Evolutionary conservation across 176 grass and related monocot genomes (phyloP).

Genomic region (Dendrocalamus sinicus): DNA sequence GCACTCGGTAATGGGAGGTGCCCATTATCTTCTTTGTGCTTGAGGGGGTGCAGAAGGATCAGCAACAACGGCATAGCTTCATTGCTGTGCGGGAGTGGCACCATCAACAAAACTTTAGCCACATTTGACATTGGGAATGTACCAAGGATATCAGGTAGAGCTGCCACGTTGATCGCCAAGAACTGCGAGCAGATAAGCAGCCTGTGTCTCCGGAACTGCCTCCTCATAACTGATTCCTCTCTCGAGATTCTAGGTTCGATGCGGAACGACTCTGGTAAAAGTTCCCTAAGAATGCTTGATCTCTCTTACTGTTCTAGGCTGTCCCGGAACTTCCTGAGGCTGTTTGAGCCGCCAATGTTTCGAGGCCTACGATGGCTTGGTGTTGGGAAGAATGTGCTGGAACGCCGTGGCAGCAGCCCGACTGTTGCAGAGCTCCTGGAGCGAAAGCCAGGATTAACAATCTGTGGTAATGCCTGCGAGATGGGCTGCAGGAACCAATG

Average conservation of each 20-base stretch:
- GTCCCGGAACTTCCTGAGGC: conserved; percentile 61
- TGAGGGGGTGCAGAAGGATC: conserved; percentile 87
- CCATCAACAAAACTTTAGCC: conserved; percentile 66
- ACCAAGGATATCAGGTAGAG: conserved; percentile 70
- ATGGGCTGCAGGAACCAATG: conserved; percentile 83
- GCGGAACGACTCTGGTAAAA: conserved; percentile 46
- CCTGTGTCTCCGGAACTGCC: conserved; percentile 74
- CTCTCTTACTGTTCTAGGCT: conserved; percentile 67
- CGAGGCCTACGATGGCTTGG: conserved; percentile 88
- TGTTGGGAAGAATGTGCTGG: conserved; percentile 69
- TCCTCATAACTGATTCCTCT: conserved; percentile 62
- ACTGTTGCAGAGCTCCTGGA: conserved; percentile 55
- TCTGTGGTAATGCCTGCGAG: conserved; percentile 74
- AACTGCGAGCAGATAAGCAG: conserved; percentile 64
- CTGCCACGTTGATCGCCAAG: conserved; percentile 58
- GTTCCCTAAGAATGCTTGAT: conserved; percentile 83
- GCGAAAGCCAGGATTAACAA: conserved; percentile 64
- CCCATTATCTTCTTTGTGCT: conserved; percentile 70
- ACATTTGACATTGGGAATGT: conserved; percentile 73
- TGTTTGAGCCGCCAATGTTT: conserved; percentile 64
- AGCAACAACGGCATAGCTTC: conserved; percentile 73
- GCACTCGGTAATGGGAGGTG: conserved; percentile 69
- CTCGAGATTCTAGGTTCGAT: conserved; percentile 63
- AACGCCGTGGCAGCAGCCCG: conserved; percentile 49
- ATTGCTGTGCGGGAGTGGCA: conserved; percentile 60